Evolutionary conservation across 805 yeast genomes (phyloP).

Genomic region (Candida ponderosae): DNA sequence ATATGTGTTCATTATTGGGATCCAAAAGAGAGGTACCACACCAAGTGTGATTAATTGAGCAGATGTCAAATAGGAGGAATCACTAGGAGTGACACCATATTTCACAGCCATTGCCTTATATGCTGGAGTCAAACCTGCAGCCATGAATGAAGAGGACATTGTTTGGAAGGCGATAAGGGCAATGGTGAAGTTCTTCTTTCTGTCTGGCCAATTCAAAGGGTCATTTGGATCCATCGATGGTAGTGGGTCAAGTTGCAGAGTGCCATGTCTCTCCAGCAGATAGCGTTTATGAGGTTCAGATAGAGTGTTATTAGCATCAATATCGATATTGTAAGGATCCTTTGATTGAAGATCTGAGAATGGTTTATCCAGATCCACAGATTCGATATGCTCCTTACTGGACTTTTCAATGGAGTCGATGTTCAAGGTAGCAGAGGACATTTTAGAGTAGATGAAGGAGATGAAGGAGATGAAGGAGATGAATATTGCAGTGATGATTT

Average conservation of each 20-base stretch:
- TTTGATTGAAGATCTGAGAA: too few relatives aligned
- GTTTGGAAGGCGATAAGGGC: conserved; percentile 46
- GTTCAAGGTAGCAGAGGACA: too few relatives aligned
- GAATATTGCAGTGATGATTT: too few relatives aligned
- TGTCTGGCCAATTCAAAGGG: conserved; percentile 56
- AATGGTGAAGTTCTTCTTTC: conserved; percentile 47
- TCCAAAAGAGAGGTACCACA: conserved; percentile 46
- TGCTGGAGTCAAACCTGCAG: conserved; percentile 38
- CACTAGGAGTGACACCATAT: conserved; percentile 32
- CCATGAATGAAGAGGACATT: conserved; percentile 49
- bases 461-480: too few relatives aligned
- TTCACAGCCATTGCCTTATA: conserved; percentile 23
- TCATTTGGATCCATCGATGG: conserved; percentile 56
- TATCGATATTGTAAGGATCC: background rate
- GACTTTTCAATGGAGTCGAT: too few relatives aligned
- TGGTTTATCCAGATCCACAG: background rate
- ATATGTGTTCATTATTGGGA: conserved; percentile 40
- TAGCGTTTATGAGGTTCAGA: background rate
- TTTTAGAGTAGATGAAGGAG: too few relatives aligned
- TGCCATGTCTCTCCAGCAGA: background rate
- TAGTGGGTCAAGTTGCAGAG: conserved; percentile 39
- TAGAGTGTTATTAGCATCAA: background rate
- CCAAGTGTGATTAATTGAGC: conserved; percentile 50
- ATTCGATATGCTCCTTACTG: background rate
- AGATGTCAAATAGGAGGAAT: conserved; percentile 47